Conservation (phyloP, 768 basidiomycete species). For the Gloeophyllum trabeum region DNA sequence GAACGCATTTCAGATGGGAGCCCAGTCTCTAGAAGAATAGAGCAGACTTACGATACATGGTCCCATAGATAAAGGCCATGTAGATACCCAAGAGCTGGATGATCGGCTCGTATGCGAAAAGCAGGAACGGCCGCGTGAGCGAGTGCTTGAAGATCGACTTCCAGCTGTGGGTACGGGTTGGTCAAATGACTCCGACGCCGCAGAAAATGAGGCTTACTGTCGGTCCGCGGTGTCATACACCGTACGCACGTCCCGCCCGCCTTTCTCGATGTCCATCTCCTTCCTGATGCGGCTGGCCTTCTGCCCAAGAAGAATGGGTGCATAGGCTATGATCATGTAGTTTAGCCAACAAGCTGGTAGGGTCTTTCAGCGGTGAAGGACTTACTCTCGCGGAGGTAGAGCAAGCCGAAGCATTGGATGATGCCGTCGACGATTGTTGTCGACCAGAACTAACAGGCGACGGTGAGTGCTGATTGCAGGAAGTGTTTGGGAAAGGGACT, state of each 20-base stretch:
- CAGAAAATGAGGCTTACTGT: conserved; percentile 23
- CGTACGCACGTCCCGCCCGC: conserved; percentile 28
- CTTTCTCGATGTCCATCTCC: conserved; percentile 31
- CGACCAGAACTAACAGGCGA: conserved; percentile 44
- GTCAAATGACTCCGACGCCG: not conserved
- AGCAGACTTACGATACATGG: conserved; percentile 36
- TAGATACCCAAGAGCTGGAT: conserved; percentile 58
- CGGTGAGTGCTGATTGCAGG: not conserved
- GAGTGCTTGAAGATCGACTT: conserved; percentile 36
- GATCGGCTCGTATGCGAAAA: conserved; percentile 54
- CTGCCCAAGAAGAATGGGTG: conserved; percentile 26
- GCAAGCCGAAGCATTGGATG: conserved; percentile 43
- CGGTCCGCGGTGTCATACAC: conserved; percentile 32
- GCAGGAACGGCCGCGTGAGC: conserved; percentile 53
- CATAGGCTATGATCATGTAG: conserved; percentile 13
- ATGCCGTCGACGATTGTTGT: conserved; percentile 44
- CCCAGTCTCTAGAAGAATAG: not conserved
- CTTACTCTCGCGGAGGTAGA: conserved; percentile 56
- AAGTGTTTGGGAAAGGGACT: conserved; percentile 10
- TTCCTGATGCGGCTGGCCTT: conserved; percentile 25
- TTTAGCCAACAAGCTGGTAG: conserved; percentile 7
- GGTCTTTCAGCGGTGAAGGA: conserved; percentile 1
- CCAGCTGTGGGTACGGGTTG: conserved; percentile 28
- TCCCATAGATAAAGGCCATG: conserved; percentile 60
- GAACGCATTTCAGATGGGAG: not conserved